Evolutionary conservation across 345 rosid species (phyloP).

Genomic region (Mallotus nudiflorus): DNA sequence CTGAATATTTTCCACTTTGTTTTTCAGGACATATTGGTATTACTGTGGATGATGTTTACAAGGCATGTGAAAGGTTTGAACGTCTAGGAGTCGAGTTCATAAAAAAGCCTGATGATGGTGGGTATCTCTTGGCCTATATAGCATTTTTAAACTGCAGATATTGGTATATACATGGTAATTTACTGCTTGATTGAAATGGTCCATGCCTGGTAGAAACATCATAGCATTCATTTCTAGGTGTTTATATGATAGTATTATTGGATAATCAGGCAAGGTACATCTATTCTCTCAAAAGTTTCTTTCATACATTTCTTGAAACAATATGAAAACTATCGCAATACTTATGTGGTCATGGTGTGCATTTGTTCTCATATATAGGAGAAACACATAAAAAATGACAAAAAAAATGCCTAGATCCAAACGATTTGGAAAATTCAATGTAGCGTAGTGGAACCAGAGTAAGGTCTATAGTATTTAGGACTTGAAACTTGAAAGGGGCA

Average conservation of each 20-base stretch:
- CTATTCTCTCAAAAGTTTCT: neutral
- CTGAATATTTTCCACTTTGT: too few species aligned
- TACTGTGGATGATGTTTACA: slow-evolving; percentile 86
- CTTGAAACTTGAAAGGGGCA: too few species aligned
- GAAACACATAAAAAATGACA: neutral
- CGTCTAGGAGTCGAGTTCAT: slow-evolving; percentile 86
- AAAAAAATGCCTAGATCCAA: neutral
- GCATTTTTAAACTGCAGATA: neutral
- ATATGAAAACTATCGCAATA: neutral
- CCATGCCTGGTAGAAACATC: too few species aligned
- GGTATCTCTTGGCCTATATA: slow-evolving; percentile 3
- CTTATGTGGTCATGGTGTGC: neutral
- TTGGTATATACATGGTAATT: neutral
- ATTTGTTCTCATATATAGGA: neutral
- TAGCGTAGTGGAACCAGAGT: too few species aligned
- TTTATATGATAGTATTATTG: neutral
- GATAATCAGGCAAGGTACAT: neutral
- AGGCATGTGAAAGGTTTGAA: slow-evolving; percentile 95
- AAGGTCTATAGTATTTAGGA: too few species aligned
- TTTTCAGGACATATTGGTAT: slow-evolving; percentile 87
- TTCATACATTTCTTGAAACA: neutral
- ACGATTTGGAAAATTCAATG: neutral
- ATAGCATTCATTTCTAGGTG: neutral
- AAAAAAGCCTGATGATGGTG: slow-evolving; percentile 82
- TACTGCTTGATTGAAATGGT: neutral